Conservation (phyloP, 768 basidiomycete genomes). For the Lactifluus piperatus region DNA sequence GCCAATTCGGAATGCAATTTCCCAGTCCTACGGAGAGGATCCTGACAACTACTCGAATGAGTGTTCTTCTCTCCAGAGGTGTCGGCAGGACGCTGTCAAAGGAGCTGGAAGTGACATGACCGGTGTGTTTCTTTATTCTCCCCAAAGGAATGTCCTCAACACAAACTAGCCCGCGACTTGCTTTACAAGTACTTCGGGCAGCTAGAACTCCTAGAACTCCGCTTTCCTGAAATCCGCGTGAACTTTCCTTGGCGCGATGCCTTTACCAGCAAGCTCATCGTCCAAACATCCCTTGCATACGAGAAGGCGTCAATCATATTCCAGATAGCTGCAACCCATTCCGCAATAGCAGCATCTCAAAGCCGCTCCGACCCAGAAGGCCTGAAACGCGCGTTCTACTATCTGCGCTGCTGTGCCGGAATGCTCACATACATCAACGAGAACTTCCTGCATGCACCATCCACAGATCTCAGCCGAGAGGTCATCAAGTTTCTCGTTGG, state of each 20-base stretch:
- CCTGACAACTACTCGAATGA: conserved; percentile 85
- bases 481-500: conserved; percentile 88
- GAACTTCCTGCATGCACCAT: conserved; percentile 97
- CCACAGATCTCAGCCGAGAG: conserved; percentile 88
- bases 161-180: conserved; percentile 68
- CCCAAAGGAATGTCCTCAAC: not conserved
- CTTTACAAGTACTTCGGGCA: conserved; percentile 99
- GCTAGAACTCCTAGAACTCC: conserved; percentile 90
- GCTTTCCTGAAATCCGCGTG: conserved; percentile 94
- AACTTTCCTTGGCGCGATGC: conserved; percentile 97
- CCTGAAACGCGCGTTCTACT: conserved; percentile 61
- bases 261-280: conserved; percentile 88
- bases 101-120: conserved; percentile 95
- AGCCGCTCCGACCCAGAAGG: conserved; percentile 52
- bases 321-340: conserved; percentile 91
- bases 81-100: conserved; percentile 90
- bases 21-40: conserved; percentile 87
- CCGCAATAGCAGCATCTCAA: conserved; percentile 80
- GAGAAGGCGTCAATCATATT: conserved; percentile 98
- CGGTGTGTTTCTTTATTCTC: conserved; percentile 39
- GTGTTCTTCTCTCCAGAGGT: conserved; percentile 76
- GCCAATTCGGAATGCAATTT: conserved; percentile 77
- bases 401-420: conserved; percentile 82
- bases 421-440: conserved; percentile 99
- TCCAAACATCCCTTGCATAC: conserved; percentile 93